Percentiles rank a stretch among this genome's conserved stretches.
Conservation (phyloP, 176 grass and related monocot species). For the Raddia distichophylla region DNA sequence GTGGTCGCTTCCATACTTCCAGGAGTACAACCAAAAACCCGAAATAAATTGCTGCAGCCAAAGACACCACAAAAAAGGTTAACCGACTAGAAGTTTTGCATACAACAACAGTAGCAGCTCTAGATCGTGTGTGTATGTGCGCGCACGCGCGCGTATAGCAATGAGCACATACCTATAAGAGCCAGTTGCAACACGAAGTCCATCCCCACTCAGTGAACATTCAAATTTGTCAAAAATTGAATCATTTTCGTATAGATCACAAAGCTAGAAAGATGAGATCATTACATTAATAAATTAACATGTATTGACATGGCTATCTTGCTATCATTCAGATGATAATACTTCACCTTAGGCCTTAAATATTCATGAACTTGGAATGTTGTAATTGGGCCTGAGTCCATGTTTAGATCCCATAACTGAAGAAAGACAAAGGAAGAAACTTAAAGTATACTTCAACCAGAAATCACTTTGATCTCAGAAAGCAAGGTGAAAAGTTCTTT, state of each 20-base stretch:
- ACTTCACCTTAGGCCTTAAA: constrained; percentile 86
- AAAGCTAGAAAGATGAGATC: constrained; percentile 58
- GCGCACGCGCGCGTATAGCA: no score
- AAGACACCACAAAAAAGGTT: constrained; percentile 39
- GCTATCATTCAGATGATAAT: constrained; percentile 34
- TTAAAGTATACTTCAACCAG: constrained; percentile 6
- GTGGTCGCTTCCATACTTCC: constrained; percentile 63
- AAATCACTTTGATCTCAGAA: constrained; percentile 21
- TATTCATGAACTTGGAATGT: constrained; percentile 92
- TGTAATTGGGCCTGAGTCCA: constrained; percentile 86
- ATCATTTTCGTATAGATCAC: constrained; percentile 88
- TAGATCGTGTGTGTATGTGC: no score
- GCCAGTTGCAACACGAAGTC: constrained; percentile 74
- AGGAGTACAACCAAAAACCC: constrained; percentile 68
- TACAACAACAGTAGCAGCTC: constrained; percentile 22
- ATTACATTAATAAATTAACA: constrained; percentile 33
- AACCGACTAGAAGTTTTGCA: constrained; percentile 29
- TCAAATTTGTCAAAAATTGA: constrained; percentile 95
- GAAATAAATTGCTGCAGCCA: constrained; percentile 81
- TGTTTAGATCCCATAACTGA: constrained; percentile 93
- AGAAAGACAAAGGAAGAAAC: constrained; percentile 11
- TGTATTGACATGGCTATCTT: constrained; percentile 29
- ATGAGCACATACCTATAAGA: constrained; percentile 75
- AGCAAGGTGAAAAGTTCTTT: constrained; percentile 19
- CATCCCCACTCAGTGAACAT: constrained; percentile 79